Evolutionary conservation across 805 yeast genomes (phyloP).

Genomic region (Kuraishia piskuri): DNA sequence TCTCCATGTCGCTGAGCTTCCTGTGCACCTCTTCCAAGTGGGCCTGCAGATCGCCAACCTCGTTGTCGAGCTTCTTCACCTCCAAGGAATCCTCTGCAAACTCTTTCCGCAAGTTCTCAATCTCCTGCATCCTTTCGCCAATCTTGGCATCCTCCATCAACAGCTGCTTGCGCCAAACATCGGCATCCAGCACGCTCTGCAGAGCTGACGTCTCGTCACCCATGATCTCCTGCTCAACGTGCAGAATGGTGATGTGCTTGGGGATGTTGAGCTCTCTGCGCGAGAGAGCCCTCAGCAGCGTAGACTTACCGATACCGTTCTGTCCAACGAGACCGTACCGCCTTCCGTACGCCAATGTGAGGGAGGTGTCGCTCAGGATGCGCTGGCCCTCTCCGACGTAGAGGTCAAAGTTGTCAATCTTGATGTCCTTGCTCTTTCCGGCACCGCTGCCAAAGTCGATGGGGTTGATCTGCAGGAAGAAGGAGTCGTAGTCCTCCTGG

Average conservation of each 20-base stretch:
- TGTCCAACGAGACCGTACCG: conserved; percentile 97
- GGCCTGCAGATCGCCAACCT: conserved; percentile 75
- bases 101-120: conserved; percentile 59
- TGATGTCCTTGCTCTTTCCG: conserved; percentile 97
- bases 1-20: conserved; percentile 86
- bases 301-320: conserved; percentile 99
- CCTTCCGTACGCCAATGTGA: conserved; percentile 84
- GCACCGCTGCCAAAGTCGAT: conserved; percentile 81
- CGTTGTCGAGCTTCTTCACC: conserved; percentile 75
- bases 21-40: conserved; percentile 74
- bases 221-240: conserved; percentile 93
- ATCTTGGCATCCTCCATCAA: conserved; percentile 68
- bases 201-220: conserved; percentile 91
- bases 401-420: conserved; percentile 84
- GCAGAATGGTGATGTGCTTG: conserved; percentile 88
- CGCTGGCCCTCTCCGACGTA: conserved; percentile 95
- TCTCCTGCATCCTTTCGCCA: conserved; percentile 65
- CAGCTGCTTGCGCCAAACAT: conserved; percentile 95
- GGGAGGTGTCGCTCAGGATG: conserved; percentile 79
- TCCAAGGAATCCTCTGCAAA: conserved; percentile 73
- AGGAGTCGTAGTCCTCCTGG: conserved; percentile 81
- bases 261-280: conserved; percentile 93
- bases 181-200: conserved; percentile 97
- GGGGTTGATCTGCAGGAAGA: conserved; percentile 93
- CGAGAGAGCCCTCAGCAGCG: conserved; percentile 81